These are phyloP conservation scores for Hypoxylon sp. DNA, from an alignment of 2,329 filamentous ascomycete genomes.

Conservation along the genomic window DNA sequence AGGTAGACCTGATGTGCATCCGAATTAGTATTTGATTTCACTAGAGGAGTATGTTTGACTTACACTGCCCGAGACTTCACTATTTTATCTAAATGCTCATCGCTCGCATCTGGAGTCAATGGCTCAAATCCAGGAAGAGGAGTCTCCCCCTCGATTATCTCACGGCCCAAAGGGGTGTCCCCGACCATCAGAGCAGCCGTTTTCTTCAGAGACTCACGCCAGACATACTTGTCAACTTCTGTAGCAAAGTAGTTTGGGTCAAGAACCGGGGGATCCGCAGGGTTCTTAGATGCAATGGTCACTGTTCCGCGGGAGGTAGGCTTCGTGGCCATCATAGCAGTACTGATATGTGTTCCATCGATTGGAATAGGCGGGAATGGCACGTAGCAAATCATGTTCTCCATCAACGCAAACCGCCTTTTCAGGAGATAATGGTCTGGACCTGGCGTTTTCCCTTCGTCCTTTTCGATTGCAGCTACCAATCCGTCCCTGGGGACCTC, in stretches of 20 bases:
- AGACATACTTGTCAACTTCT: conserved; percentile 44
- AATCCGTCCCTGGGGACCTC: conserved; percentile 31
- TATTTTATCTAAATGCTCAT: conserved; percentile 44
- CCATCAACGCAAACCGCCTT: conserved; percentile 45
- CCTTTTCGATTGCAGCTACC: conserved; percentile 44
- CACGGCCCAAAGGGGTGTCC: conserved; percentile 42
- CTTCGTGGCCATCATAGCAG: conserved; percentile 38
- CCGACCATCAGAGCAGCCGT: conserved; percentile 38
- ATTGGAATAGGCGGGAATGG: conserved; percentile 19
- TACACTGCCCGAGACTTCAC: conserved; percentile 35
- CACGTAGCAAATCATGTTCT: conserved; percentile 48
- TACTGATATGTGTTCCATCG: conserved; percentile 44
- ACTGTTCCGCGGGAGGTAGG: conserved; percentile 46
- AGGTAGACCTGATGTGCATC: conserved; percentile 20
- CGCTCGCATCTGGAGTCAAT: conserved; percentile 29
- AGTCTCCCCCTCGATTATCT: conserved; percentile 37
- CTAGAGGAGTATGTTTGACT: background rate
- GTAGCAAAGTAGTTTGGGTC: conserved; percentile 47
- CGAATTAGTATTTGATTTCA: background rate
- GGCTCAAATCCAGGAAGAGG: conserved; percentile 32
- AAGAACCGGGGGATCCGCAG: conserved; percentile 39
- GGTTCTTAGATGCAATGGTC: conserved; percentile 41
- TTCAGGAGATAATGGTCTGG: conserved; percentile 44
- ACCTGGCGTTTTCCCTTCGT: conserved; percentile 42
- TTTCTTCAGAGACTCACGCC: conserved; percentile 40